Conservation (phyloP, 2,329 filamentous ascomycete genomes). For the Didymella pomorum region DNA sequence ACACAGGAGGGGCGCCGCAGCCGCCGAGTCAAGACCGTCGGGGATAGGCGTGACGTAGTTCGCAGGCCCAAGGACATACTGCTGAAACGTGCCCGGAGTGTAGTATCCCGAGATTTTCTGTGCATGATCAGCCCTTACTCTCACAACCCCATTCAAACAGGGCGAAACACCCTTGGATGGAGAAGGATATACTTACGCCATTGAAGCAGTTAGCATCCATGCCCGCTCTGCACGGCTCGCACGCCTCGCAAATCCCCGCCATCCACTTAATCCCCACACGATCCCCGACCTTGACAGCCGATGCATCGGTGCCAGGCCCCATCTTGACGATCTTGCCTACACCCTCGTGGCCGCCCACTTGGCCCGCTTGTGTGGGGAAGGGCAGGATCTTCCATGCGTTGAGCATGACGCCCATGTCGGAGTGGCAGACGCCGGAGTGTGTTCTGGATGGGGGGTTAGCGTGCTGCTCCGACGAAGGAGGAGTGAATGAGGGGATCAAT, state of each 20-base stretch:
- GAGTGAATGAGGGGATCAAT: not conserved
- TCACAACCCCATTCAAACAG: too few species aligned
- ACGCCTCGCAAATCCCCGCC: constrained; percentile 60
- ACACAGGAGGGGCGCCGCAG: constrained; percentile 71
- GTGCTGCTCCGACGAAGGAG: not conserved
- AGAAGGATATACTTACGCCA: constrained; percentile 35
- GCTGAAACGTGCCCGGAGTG: constrained; percentile 75
- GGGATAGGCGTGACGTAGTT: constrained; percentile 76
- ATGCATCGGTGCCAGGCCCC: constrained; percentile 65
- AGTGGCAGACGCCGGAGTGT: constrained; percentile 72
- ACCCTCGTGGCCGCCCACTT: constrained; percentile 75
- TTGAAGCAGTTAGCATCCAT: constrained; percentile 51
- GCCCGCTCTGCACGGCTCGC: constrained; percentile 53
- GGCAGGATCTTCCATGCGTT: constrained; percentile 65
- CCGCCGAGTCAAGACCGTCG: constrained; percentile 64
- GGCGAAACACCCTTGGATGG: too few species aligned
- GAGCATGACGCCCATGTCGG: constrained; percentile 62
- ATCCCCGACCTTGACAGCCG: constrained; percentile 69
- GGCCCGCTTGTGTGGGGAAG: constrained; percentile 65
- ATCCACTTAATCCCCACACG: constrained; percentile 77
- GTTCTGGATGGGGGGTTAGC: constrained; percentile 46
- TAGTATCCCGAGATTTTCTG: constrained; percentile 69
- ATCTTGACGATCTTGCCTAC: constrained; percentile 71
- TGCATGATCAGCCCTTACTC: too few species aligned
- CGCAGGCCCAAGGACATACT: constrained; percentile 70